These are phyloP conservation scores for Xylaria sp. DNA, from an alignment of 2,329 filamentous ascomycete species.

Conservation along the genomic window DNA sequence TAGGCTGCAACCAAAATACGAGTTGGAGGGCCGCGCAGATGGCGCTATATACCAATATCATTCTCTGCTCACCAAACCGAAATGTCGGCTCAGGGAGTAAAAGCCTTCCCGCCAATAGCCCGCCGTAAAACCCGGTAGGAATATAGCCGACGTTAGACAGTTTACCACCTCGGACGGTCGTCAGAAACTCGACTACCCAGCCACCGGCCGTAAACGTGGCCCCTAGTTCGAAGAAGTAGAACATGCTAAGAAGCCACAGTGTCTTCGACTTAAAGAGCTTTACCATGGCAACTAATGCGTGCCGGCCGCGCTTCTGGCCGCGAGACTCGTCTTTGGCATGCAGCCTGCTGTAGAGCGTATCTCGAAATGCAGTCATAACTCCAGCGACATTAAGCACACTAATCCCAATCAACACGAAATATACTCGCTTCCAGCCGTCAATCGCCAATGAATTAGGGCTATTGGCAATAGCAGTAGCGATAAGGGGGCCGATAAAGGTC, in stretches of 20 bases:
- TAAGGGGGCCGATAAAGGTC: constrained; percentile 67
- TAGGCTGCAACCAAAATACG: constrained; percentile 71
- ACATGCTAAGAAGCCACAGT: constrained; percentile 69
- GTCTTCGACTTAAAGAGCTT: constrained; percentile 57
- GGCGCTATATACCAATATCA: constrained; percentile 65
- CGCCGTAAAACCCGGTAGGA: constrained; percentile 69
- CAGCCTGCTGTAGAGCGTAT: constrained; percentile 53
- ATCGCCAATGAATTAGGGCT: constrained; percentile 41
- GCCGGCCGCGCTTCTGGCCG: constrained; percentile 47
- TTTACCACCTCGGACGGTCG: constrained; percentile 67
- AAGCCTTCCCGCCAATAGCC: constrained; percentile 65
- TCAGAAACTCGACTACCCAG: constrained; percentile 74
- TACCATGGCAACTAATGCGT: constrained; percentile 57
- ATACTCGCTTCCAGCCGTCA: constrained; percentile 66
- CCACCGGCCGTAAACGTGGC: constrained; percentile 65
- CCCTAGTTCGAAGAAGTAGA: constrained; percentile 73
- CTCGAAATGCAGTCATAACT: constrained; percentile 62
- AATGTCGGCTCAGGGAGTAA: constrained; percentile 69
- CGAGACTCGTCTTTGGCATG: constrained; percentile 9
- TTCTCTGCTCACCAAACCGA: constrained; percentile 66
- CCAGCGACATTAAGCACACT: constrained; percentile 62
- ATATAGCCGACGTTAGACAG: constrained; percentile 67
- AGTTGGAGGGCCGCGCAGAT: constrained; percentile 66
- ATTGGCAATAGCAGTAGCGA: constrained; percentile 61
- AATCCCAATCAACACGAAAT: constrained; percentile 64